Percentiles rank a stretch among this genome's conserved stretches.
These are phyloP conservation scores for Quambalaria eucalypti DNA, from an alignment of 1,284 basidiomycete genomes.

Conservation along the genomic window DNA sequence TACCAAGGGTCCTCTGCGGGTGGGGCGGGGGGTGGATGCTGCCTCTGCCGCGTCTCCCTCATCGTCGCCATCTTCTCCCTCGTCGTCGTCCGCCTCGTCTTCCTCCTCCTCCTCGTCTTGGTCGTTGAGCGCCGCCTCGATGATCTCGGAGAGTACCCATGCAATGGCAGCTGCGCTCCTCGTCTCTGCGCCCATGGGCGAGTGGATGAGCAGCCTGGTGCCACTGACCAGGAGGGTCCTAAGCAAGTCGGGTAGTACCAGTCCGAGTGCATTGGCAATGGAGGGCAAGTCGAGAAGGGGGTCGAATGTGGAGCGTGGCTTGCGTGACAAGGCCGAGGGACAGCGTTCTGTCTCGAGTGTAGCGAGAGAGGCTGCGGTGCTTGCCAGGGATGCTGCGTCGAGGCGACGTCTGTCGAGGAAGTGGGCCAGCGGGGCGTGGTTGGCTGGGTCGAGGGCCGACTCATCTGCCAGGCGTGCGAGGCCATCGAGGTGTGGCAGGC, in stretches of 20 bases:
- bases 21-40: background rate
- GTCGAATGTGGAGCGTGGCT: background rate
- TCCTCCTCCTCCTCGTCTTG: background rate
- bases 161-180: background rate
- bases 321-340: background rate
- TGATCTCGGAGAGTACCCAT: background rate
- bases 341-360: background rate
- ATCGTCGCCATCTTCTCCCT: background rate
- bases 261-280: constrained; percentile 22
- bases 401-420: constrained; percentile 15
- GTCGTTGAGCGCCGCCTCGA: background rate
- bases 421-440: constrained; percentile 5
- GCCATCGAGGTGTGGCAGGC: constrained; percentile 17
- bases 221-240: constrained; percentile 23
- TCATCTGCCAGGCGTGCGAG: constrained; percentile 19
- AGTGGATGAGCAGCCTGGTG: constrained; percentile 29
- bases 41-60: no score
- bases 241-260: constrained; percentile 27
- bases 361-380: background rate
- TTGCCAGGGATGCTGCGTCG: background rate
- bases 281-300: constrained; percentile 29
- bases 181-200: constrained; percentile 4
- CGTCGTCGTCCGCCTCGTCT: background rate
- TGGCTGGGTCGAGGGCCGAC: constrained; percentile 9
- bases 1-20: constrained; percentile 1